Base-by-base conservation (phyloP, 2,329 filamentous ascomycete species). In the Hymenoscyphus fraxineus region DNA sequence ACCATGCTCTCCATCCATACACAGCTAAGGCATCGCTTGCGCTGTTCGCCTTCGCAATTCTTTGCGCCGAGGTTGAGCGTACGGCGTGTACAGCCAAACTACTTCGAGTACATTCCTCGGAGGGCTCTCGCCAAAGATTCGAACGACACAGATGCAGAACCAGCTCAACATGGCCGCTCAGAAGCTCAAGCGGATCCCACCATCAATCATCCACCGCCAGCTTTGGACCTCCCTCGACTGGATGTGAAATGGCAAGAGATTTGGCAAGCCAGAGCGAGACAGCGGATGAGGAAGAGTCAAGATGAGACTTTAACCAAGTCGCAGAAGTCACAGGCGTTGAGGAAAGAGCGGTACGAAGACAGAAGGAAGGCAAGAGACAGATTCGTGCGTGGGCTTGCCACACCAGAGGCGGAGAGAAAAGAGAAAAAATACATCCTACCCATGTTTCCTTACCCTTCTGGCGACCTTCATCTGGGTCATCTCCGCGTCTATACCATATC, bases 391-490 rank as follows among this genome's bases (percentile, higher is more conserved):
- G 27, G 27, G 27, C 27, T 27, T 27, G 27, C 27, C 27, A 27
- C 27, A 27, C 27, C 27, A 27, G 19, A 22, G 22, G 47, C 19
- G 19, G 10, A 40, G 35, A 27, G 32, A 13, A 22, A 38, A 31
- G 31, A 60, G 19, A 77, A 77, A 64, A 82, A 81, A 76, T 96
- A 94, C 75, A 86, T 96, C 67, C 81, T 96, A 62, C 89, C 93
- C 69, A 97, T 97, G 93, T 96, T 96, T 74, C 93, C 93, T 0
- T 97, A 97, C 75, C 93, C 93, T 0, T 96, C 93, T 0, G 93
- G 93, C 38, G 88, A 87, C 38, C 83, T 97, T 35, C 93, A 97
- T 76, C 86, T 96, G 66, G 93, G 93, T 15, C 93, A 97, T 76
- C 80, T 96, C 47, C 88, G 93, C 58, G 92, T 96, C 59, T 97